Conservation (phyloP, 345 rosid genomes). For the Barbarea vulgaris region DNA sequence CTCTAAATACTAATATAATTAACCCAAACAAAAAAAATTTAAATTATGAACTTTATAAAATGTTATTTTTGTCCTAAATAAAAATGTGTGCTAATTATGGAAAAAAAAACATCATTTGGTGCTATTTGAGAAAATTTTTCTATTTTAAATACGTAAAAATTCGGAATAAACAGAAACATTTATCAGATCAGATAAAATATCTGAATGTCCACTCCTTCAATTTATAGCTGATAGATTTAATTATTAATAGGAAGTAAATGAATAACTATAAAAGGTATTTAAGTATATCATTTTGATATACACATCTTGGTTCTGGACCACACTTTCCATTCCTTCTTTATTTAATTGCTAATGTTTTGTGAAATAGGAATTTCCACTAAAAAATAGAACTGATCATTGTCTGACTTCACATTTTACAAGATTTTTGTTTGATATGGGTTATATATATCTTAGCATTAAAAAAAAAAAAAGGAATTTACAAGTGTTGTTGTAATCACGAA, state of each 20-base stretch:
- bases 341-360: conserved; percentile 8
- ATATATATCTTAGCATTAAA: background rate
- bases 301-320: conserved; percentile 22
- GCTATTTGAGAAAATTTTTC: no score
- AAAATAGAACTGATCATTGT: conserved; percentile 23
- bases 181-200: background rate
- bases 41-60: no score
- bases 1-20: no score
- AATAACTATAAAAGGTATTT: background rate
- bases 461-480: background rate
- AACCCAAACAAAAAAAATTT: no score
- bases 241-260: background rate
- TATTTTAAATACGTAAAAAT: background rate
- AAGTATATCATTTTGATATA: conserved; percentile 17
- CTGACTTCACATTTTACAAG: conserved; percentile 29
- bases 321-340: conserved; percentile 24
- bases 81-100: no score
- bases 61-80: no score
- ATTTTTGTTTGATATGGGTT: background rate
- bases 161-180: background rate
- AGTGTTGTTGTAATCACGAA: conserved; percentile 39
- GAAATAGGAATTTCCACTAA: background rate
- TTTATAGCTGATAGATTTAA: background rate
- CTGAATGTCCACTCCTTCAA: background rate
- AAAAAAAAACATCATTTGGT: no score